Conservation (phyloP, 805 yeast genomes). For the Wickerhamomyces subpelliculosus region DNA sequence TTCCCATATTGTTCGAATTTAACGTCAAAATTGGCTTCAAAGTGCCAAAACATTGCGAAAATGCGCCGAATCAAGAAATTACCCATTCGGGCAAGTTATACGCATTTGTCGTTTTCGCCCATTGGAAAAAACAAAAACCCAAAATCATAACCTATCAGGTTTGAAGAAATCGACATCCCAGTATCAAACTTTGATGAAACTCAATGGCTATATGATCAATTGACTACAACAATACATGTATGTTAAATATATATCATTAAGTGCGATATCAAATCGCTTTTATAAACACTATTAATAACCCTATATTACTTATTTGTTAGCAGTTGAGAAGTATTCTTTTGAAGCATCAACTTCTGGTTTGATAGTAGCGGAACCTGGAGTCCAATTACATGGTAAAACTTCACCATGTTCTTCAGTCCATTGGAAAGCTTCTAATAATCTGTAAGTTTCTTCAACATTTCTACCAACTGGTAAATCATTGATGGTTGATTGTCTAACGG, state of each 20-base stretch:
- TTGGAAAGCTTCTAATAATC: slow-evolving; percentile 98
- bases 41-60: too few relatives aligned
- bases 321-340: slow-evolving; percentile 71
- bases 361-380: slow-evolving; percentile 89
- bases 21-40: too few relatives aligned
- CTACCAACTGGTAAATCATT: slow-evolving; percentile 99
- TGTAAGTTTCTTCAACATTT: slow-evolving; percentile 94
- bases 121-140: too few relatives aligned
- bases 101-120: too few relatives aligned
- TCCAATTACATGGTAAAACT: slow-evolving; percentile 99
- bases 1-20: too few relatives aligned
- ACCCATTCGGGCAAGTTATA: too few relatives aligned
- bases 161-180: too few relatives aligned
- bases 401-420: slow-evolving; percentile 99
- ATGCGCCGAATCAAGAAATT: too few relatives aligned
- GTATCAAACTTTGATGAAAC: too few relatives aligned
- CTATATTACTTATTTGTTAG: slow-evolving; percentile 31
- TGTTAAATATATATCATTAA: not conserved
- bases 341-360: slow-evolving; percentile 74
- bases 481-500: slow-evolving; percentile 92
- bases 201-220: too few relatives aligned
- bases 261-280: not conserved
- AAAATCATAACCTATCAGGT: too few relatives aligned
- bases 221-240: too few relatives aligned
- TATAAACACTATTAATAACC: not conserved